Evolutionary conservation across 129 eudicot species (phyloP), one percentile per base, ranked within the genome.

Genomic region (sunflower (Helianthus annuus)): DNA sequence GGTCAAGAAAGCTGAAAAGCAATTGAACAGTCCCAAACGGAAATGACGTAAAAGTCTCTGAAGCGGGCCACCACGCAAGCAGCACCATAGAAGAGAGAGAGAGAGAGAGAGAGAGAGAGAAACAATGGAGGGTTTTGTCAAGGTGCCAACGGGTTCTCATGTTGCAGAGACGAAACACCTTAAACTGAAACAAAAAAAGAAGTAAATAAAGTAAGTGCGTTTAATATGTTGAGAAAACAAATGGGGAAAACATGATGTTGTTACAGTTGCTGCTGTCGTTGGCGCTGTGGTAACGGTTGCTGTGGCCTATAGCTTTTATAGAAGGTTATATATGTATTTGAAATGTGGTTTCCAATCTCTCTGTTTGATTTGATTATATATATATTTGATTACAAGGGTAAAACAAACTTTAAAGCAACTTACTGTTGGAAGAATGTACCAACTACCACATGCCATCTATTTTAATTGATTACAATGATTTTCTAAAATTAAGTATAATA

Each of bases 221-320:
- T 80, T 70, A 46, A 73, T 15, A 16, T 69, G 68, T 84, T 84
- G 44, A 59, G 56, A 24, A 80, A 65, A 27, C n/a, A 86, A 94
- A 54, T 82, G 85, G 96, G 93, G 86, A 71, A 85, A 88, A 39
- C 79, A 69, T 59, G 89, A 84, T 69, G 80, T 94, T 63, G 73
- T 82, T 24, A 80, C 90, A 39, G 83, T 86, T 6, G 89, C 75
- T 75, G 97, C 83, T 66, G 81, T 94, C 53, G 78, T 84, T 42
- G 96, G 96, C 27, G 98, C 91, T 7, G 89, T 84, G 75, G 83
- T 85, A 51, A 80, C 90, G 32, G 82, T 84, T 65, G 91, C 78
- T 38, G 92, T 93, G 69, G 89, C 85, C 32, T 87, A 80, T 74
- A 83, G 89, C 75, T 68, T 83, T 48, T 90, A 84, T 73, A 81